Base-by-base conservation (phyloP, 2,329 filamentous ascomycete genomes). In the Botrytis squamosa region DNA sequence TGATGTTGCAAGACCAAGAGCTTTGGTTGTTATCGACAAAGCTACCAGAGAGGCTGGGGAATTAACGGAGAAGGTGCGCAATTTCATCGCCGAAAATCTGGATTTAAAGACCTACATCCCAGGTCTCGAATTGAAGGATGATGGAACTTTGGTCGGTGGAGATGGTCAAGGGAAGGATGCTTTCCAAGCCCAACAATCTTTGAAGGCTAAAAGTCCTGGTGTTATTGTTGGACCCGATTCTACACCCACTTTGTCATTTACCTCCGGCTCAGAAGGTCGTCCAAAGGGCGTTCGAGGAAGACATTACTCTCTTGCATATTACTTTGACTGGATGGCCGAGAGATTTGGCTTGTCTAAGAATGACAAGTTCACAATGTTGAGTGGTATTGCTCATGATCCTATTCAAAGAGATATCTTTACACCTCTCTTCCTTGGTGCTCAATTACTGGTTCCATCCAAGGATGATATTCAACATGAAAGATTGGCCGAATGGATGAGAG, bases 241-340 rank as follows among this genome's bases (percentile, higher is more conserved):
- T 25, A 92, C 87, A 10, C 91, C 92, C 2, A 97, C 92, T 0
- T 85, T 97, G 1, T 88, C 85, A 42, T 94, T 93, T 81, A 94
- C 92, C 1, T 89, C 86, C 10, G 94, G 94, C 7, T 89, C 86
- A 1, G 93, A 97, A 83, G 93, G 93, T 64, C 86, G 88, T 77
- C 94, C 94, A 49, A 97, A 97, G 85, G 94, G 94, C 77, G 95
- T 98, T 20, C 87, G 90, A 73, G 95, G 95, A 1, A 88, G 95
- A 22, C 95, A 98, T 83, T 98, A 92, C 84, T 92, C 90, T 69
- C 85, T 98, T 75, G 89, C 94, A 1, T 91, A 92, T 79, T 98
- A 97, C 84, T 97, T 95, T 80, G 90, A 91, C 33, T 98, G 94
- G 95, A 98, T 98, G 95, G 90, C 93, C 0, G 85, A 96, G 83